phyloP scores from a whole-genome alignment of 176 grass and related monocot genomes.

The Urochloa ruziziensis region DNA sequence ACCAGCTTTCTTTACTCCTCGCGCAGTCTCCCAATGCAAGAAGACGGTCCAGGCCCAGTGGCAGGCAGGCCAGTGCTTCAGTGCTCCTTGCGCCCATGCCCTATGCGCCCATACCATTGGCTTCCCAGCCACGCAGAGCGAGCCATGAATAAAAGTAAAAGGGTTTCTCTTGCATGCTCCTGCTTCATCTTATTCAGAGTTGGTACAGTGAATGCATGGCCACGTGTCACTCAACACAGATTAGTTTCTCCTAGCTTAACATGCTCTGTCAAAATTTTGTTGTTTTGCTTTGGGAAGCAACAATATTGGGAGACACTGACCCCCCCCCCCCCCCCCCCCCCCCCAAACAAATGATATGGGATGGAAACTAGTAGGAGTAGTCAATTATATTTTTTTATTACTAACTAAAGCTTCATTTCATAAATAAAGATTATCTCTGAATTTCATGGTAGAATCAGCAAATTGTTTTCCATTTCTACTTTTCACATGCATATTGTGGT shows the following conservation, averaged over 20 bases:
- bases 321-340: no score
- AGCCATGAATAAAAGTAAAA: background rate
- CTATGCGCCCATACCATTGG: slow-evolving; percentile 26
- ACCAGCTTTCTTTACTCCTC: slow-evolving; percentile 33
- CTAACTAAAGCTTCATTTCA: background rate
- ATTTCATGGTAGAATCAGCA: background rate
- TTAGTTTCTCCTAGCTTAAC: background rate
- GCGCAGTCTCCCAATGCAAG: slow-evolving; percentile 32
- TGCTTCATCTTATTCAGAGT: background rate
- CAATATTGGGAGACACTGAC: background rate
- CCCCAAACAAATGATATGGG: background rate
- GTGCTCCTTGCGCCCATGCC: no score
- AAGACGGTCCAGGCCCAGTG: slow-evolving; percentile 9
- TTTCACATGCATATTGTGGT: background rate
- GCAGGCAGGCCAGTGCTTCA: slow-evolving; percentile 1
- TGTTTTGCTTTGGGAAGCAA: background rate
- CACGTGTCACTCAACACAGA: slow-evolving; percentile 7
- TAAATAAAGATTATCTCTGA: background rate
- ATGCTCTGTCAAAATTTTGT: background rate
- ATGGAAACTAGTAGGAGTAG: background rate
- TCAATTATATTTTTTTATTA: background rate
- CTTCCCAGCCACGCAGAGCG: background rate
- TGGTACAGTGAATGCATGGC: background rate
- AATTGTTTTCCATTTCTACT: background rate
- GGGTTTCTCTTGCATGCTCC: background rate